Conservation (phyloP, 306 rosid genomes). For the apple (Malus domestica) region DNA sequence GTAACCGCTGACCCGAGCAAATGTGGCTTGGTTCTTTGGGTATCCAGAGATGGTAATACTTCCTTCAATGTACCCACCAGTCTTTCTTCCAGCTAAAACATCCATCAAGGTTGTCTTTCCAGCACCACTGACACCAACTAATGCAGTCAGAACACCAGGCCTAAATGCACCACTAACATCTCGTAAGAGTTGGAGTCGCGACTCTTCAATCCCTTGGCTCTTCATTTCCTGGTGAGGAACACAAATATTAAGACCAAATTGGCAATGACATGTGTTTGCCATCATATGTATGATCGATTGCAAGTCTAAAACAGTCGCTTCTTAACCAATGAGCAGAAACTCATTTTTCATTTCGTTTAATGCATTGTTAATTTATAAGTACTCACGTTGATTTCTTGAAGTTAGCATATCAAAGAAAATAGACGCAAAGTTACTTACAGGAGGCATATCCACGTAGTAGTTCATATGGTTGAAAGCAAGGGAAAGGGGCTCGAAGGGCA, state of each 20-base stretch:
- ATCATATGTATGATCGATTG: background rate
- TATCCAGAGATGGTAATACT: conserved; percentile 33
- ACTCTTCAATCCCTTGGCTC: conserved; percentile 15
- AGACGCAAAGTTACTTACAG: conserved; percentile 3
- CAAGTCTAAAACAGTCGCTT: background rate
- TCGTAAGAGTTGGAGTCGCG: conserved; percentile 18
- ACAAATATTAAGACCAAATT: background rate
- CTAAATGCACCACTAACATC: conserved; percentile 33
- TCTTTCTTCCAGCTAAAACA: conserved; percentile 37
- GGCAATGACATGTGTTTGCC: background rate
- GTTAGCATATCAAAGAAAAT: background rate
- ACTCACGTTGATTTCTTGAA: background rate
- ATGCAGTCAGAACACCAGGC: conserved; percentile 31
- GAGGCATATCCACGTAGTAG: conserved; percentile 34
- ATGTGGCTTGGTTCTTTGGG: conserved; percentile 64
- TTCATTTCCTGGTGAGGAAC: conserved; percentile 20
- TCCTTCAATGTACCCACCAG: conserved; percentile 37
- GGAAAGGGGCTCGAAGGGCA: conserved; percentile 30
- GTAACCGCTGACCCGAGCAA: conserved; percentile 72
- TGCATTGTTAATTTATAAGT: no score
- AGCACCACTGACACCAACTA: conserved; percentile 40
- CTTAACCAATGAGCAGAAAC: background rate
- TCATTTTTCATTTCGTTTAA: no score
- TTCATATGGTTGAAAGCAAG: conserved; percentile 28
- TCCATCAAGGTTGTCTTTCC: conserved; percentile 43